A percentile compares a stretch with the other conserved stretches of the same genome.
These are phyloP conservation scores for Oryza coarctata DNA, from an alignment of 176 grass and related monocot genomes.

Conservation along the genomic window DNA sequence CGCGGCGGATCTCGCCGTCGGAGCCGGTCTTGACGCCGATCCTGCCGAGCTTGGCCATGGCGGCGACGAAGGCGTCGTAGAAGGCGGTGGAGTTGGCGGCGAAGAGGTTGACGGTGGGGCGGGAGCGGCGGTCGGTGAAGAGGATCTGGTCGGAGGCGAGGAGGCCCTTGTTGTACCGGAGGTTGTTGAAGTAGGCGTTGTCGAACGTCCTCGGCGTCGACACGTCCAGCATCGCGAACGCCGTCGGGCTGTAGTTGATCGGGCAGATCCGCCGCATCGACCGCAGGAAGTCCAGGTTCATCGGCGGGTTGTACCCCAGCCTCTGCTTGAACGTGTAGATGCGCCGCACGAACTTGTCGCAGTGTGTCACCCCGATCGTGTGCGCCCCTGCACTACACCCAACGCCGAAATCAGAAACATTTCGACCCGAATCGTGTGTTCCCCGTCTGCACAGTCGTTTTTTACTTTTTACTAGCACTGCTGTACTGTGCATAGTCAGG, in stretches of 20 bases:
- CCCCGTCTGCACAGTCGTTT: background rate
- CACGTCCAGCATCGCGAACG: constrained; percentile 55
- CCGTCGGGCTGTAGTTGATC: constrained; percentile 40
- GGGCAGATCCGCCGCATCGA: constrained; percentile 63
- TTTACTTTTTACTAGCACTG: background rate
- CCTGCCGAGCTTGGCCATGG: constrained; percentile 66
- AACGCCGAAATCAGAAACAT: background rate
- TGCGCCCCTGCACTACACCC: constrained; percentile 46
- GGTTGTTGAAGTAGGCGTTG: constrained; percentile 85
- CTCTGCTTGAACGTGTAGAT: constrained; percentile 80
- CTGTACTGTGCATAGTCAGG: constrained; percentile 18
- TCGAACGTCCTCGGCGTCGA: constrained; percentile 63
- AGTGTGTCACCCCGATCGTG: constrained; percentile 80
- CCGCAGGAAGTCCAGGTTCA: constrained; percentile 66
- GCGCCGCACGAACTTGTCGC: constrained; percentile 77
- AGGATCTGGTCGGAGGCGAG: constrained; percentile 76
- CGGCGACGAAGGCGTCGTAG: constrained; percentile 53
- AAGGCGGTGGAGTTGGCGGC: constrained; percentile 71
- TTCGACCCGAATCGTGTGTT: background rate
- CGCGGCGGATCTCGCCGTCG: constrained; percentile 66
- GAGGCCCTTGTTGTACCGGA: constrained; percentile 69
- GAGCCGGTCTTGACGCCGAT: constrained; percentile 56
- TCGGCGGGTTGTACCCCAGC: constrained; percentile 62
- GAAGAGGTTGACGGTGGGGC: constrained; percentile 65
- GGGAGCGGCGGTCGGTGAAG: constrained; percentile 67